A percentile compares a stretch with the other conserved stretches of the same genome.
phyloP scores from a whole-genome alignment of 1,284 basidiomycete genomes.

The Ceratobasidium sp. region DNA sequence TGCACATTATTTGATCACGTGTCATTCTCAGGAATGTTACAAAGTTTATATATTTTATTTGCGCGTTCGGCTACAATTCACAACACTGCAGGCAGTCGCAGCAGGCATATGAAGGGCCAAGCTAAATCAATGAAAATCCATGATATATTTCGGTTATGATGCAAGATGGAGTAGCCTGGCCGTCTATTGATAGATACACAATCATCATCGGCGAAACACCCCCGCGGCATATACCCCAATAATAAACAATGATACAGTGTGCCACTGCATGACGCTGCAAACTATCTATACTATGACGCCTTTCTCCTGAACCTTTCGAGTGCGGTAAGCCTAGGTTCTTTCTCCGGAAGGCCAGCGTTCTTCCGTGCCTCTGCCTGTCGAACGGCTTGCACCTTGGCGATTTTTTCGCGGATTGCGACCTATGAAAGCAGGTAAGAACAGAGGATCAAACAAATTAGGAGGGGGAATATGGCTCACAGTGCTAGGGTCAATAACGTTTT shows the following conservation, averaged over 20 bases:
- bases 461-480: slow-evolving; percentile 60
- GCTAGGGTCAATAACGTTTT: slow-evolving; percentile 90
- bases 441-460: background rate
- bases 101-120: background rate
- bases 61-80: too few relatives aligned
- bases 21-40: background rate
- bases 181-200: background rate
- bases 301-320: slow-evolving; percentile 66
- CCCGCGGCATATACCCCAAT: too few relatives aligned
- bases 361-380: slow-evolving; percentile 53
- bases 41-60: background rate
- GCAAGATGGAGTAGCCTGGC: background rate
- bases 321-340: slow-evolving; percentile 57
- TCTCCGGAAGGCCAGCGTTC: slow-evolving; percentile 51
- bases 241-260: background rate
- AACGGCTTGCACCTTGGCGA: slow-evolving; percentile 57
- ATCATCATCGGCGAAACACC: background rate
- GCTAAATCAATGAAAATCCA: background rate
- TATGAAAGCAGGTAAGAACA: slow-evolving; percentile 45
- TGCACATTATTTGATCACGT: background rate
- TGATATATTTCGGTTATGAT: background rate
- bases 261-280: background rate
- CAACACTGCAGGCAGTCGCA: background rate
- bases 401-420: slow-evolving; percentile 72
- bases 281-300: background rate